Evolutionary conservation across 345 rosid species (phyloP), one percentile per base, ranked within the genome.

Genomic region (Citrus glauca): DNA sequence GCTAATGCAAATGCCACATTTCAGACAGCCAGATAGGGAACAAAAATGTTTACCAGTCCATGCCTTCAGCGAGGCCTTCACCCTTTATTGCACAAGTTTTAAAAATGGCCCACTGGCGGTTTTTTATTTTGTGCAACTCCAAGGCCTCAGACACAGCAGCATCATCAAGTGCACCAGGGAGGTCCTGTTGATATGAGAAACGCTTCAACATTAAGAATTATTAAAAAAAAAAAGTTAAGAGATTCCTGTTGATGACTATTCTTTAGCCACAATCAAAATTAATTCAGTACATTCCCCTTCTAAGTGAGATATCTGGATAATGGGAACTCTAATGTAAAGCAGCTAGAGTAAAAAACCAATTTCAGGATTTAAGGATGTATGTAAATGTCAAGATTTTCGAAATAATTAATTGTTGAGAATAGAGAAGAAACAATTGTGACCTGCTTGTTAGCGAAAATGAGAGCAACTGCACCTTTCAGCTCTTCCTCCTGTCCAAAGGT

Each of bases 391-490:
- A 63, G 30, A 42, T 28, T 63, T 74, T 40, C 69, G 17, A 62
- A 40, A 61, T 22, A 8, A 33, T 4, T 24, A 24, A 53, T 64
- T 7, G 17, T 25, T 63, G 37, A 13, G 45, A 64, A 32, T 75
- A 50, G 50, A 64, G 14, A 37, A 75, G 45, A 48, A 64, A 50
- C 16, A 32, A 32, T 65, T 32, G 37, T 53, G 64, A 75, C 78
- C 93, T 91, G 95, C 87, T 91, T 91, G 86, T 91, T 88, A 45
- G 95, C 92, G 78, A 85, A 91, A 71, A 89, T 84, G 19, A 91
- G 91, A 71, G 83, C 90, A 72, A 87, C 87, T 62, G 93, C 90
- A 77, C 92, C 93, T 82, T 61, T 91, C 68, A 88, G 75, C 79
- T 91, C 95, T 81, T 89, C 95, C 82, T 90, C 92, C 95, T 91